Base-by-base conservation (phyloP, 768 basidiomycete species). In the Boletus sensibilis region DNA sequence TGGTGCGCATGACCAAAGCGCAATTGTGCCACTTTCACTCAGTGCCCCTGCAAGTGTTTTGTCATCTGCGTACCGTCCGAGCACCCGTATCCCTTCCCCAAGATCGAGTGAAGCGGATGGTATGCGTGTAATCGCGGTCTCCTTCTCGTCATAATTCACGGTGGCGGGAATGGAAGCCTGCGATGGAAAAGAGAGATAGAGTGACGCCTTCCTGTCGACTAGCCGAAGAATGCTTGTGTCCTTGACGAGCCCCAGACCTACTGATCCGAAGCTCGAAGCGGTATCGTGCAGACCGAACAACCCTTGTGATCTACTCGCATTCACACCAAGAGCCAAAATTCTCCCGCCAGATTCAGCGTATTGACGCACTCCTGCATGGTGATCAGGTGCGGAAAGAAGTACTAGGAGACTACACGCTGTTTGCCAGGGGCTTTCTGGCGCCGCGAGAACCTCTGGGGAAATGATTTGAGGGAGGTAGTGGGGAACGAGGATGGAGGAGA, bases 381-480 rank as follows among this genome's bases (percentile, higher is more conserved):
- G 64, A 60, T 76, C 68, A 10, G 71, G 79, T 20, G 46, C 81
- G 81, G 53, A 85, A 79, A n/a, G 90, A 84, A 96, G 74, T 48
- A 94, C 87, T 18, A 98, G 81, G 2, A 96, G 76, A 3, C 87
- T 86, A 67, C 92, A 95, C 11, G 81, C 79, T 7, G 75, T 65
- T 37, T 82, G 70, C 95, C 94, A 98, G 20, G 94, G 94, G 43
- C 87, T 85, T 1, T 80, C 75, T 11, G 77, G 86, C 0, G 78
- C 74, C 1, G 77, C 72, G 6, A 98, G 74, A 2, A 80, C 68
- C 39, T 81, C 73, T 12, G 79, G 77, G 0, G 84, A 75, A 49
- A 94, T 78, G 16, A 83, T 70, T 56, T 92, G 90, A 41, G 96
- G 84, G 13, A 90, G 83, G 69, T 94, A 95, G 68, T 86, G 80